Base-by-base conservation (phyloP, 2,329 filamentous ascomycete genomes). In the Lithohypha guttulata region DNA sequence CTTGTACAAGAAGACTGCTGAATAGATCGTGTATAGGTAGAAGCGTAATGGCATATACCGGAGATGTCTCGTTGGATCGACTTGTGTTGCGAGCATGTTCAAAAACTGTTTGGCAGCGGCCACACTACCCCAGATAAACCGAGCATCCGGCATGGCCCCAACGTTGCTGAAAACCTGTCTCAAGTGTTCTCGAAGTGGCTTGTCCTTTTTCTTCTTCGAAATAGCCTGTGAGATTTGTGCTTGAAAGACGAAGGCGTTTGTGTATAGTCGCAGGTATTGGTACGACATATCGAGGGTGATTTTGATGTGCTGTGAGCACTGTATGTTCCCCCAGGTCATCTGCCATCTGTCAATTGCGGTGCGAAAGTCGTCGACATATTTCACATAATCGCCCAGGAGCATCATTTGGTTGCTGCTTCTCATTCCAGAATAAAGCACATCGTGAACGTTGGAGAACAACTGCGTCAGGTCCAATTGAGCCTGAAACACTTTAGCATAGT, bases 171-270 rank as follows among this genome's bases (percentile, higher is more conserved):
- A 74, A 5, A 62, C 62, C 6, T 61, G 58, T 34, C 60, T 54
- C 10, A 65, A 49, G 43, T 63, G 60, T 28, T 66, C 57, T 47
- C 59, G 53, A 13, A 52, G 39, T 34, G 55, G 48, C 26, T 54
- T 49, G 46, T 63, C 52, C 28, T 51, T 49, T 18, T 47, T 45
- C 50, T 62, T 61, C 42, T 52, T 55, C 33, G 56, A 66, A 47
- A 60, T 58, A 40, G 58, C 70, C 52, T 68, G 71, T 49, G 59
- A 74, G 34, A 72, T 74, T 1, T 77, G 81, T 2, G 80, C 79
- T 53, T 84, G 80, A 48, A 84, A 84, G 1, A 79, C 80, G 53
- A 84, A 84, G 0, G 80, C 79, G 42, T 82, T 83, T 34, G 79
- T 81, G 55, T 84, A 84, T 1, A 84, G 66, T 5, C 79, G 70